These are phyloP conservation scores for Stagonosporopsis cucurbitacearum DNA, from an alignment of 2,329 filamentous ascomycete species.

Conservation along the genomic window DNA sequence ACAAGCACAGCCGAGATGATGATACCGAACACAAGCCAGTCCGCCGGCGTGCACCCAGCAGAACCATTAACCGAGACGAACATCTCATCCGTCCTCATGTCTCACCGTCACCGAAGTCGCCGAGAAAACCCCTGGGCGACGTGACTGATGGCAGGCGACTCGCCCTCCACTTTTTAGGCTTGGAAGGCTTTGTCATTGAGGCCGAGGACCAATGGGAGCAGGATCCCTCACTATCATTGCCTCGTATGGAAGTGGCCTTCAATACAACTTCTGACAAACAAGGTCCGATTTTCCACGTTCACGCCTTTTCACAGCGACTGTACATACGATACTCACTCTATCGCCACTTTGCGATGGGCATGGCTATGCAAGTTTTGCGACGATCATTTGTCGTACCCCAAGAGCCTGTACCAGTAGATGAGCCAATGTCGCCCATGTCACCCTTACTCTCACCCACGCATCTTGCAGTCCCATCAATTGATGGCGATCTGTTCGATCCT, in stretches of 20 bases:
- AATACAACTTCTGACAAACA: conserved; percentile 85
- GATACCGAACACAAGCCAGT: conserved; percentile 62
- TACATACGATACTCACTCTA: conserved; percentile 91
- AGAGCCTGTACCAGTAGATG: conserved; percentile 18
- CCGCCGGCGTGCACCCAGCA: conserved; percentile 77
- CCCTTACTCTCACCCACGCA: conserved; percentile 28
- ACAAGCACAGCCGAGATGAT: conserved; percentile 80
- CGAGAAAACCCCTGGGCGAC: conserved; percentile 56
- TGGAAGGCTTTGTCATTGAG: conserved; percentile 92
- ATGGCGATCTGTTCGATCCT: conserved; percentile 38
- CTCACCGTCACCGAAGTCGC: conserved; percentile 56
- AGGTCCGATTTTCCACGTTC: conserved; percentile 86
- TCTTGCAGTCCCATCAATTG: conserved; percentile 43
- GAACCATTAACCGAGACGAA: conserved; percentile 64
- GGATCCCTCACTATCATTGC: conserved; percentile 85
- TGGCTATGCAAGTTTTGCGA: conserved; percentile 76
- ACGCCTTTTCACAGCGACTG: conserved; percentile 79
- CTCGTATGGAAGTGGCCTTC: conserved; percentile 84
- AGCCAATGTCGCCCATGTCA: conserved; percentile 22
- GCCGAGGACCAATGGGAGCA: conserved; percentile 81
- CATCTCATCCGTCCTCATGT: conserved; percentile 62
- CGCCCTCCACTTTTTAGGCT: conserved; percentile 77
- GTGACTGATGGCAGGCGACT: conserved; percentile 79
- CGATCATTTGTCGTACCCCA: conserved; percentile 49
- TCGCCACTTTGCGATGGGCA: conserved; percentile 85